These are phyloP conservation scores for Alternaria ventricosa DNA, from an alignment of 2,329 filamentous ascomycete genomes.

Conservation along the genomic window DNA sequence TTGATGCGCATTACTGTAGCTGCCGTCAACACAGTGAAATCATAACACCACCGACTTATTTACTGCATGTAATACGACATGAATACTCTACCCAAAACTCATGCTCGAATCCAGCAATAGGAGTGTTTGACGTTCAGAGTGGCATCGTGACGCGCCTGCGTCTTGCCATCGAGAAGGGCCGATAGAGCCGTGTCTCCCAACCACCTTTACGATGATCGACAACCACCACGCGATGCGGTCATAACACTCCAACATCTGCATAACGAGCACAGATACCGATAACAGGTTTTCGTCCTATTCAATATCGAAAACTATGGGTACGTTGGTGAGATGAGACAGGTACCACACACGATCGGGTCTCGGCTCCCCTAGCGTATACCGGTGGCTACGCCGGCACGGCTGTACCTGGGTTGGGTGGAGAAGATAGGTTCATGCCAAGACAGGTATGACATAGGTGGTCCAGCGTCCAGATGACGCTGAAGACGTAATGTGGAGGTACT, in stretches of 20 bases:
- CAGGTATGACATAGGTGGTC: background rate
- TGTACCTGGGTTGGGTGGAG: conserved; percentile 1
- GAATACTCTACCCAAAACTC: too few species aligned
- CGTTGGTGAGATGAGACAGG: background rate
- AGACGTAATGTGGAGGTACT: background rate
- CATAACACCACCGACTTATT: too few species aligned
- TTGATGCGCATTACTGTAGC: background rate
- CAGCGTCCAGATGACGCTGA: background rate
- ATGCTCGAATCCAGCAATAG: too few species aligned
- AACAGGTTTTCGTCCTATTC: background rate
- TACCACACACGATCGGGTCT: background rate
- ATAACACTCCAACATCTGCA: background rate
- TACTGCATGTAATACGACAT: too few species aligned
- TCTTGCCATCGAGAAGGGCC: background rate
- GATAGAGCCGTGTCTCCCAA: conserved; percentile 6
- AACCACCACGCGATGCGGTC: conserved; percentile 1
- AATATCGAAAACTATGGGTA: background rate
- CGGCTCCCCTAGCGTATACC: background rate
- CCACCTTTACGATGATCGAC: background rate
- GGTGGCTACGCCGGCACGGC: background rate
- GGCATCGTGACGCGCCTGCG: background rate
- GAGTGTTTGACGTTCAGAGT: too few species aligned
- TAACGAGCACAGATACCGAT: background rate
- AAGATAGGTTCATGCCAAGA: background rate
- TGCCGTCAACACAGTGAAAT: too few species aligned